Evolutionary conservation across 2,329 filamentous ascomycete genomes (phyloP), one percentile per base, ranked within the genome.

Genomic region (Aspergillus ochraceus): DNA sequence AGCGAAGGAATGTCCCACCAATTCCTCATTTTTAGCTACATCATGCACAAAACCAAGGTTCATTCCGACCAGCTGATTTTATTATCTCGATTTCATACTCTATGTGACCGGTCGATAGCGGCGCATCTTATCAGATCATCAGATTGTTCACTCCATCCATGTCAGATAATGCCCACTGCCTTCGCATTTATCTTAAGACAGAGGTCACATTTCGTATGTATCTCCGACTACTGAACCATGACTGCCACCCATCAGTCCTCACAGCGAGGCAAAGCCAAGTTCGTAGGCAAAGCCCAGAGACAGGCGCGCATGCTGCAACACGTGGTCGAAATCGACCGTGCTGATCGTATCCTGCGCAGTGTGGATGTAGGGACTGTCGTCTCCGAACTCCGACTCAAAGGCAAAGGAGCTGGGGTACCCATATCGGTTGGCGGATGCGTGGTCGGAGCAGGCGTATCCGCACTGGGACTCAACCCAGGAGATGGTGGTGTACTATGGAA

Each of bases 251-350:
- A 19, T 39, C 32, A 12, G 30, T 20, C 17, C 36, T 30, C 17
- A 56, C 47, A 56, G 17, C 8, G 47, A 39, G 3, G 54, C 54
- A 26, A 56, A 50, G 10, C 29, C 54, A 50, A 56, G 47, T 4
- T 56, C 54, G 20, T 56, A 56, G 17, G 47, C 54, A 56, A 56
- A 56, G 19, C 54, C 54, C 36, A 56, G 19, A 26, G 47, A 36
- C 47, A 56, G 14, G 20, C 54, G 36, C 4, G 47, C 54, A 17
- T 56, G 46, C 29, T 56, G 54, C 30, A 56, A 6, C 14, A 56
- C 47, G 39, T 56, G 54, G 14, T 51, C 54, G 36, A 56, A 56
- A 17, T 56, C 22, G 30, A 56, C 46, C 20, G 54, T 56, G 9
- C 42, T 32, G 36, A 51, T 51, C 20, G 54, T 56, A 29, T 56